Evolutionary conservation across 441 rosid genomes (phyloP), one percentile per base, ranked within the genome.

Genomic region (Eruca vesicaria): DNA sequence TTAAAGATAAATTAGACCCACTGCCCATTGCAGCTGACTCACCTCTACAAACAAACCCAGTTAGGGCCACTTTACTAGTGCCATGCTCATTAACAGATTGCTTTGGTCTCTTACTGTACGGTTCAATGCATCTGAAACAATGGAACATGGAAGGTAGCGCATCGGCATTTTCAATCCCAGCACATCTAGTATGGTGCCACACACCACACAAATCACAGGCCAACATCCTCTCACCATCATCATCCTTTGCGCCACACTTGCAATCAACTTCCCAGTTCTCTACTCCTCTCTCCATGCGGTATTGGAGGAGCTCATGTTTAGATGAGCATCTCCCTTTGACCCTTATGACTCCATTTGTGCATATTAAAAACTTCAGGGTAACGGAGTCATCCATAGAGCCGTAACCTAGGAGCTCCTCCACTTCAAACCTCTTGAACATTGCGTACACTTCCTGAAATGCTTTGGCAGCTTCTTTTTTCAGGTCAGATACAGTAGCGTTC

Each of bases 181-280:
- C 86, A 72, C 97, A 91, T 69, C 92, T 82, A 10, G 91, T 88
- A 58, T 89, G 94, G 78, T 84, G 89, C 94, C 97, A 91, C 35
- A 86, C 86, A 38, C 91, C 79, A 38, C 91, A 91, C 12, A 20
- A 29, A 71, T 91, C 93, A 73, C 97, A 91, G 0, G 90, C 92
- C 72, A 91, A 68, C 94, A 91, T 91, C 66, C 85, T 85, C 79
- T 91, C 94, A 20, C 93, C 93, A 63, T 91, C 97, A 56, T 91
- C 97, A 72, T 91, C 97, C 74, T 80, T 89, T 6, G 94, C 82
- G 2, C 97, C 93, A 55, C 97, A 91, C 12, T 56, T 52, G 69
- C 97, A 91, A 63, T 88, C 91, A 50, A 89, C 90, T 2, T 78
- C 84, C 94, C 91, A 91, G 68, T 55, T 86, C 69, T 88, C 93